phyloP scores from a whole-genome alignment of 768 basidiomycete genomes.

The Termitomyces heimii region DNA sequence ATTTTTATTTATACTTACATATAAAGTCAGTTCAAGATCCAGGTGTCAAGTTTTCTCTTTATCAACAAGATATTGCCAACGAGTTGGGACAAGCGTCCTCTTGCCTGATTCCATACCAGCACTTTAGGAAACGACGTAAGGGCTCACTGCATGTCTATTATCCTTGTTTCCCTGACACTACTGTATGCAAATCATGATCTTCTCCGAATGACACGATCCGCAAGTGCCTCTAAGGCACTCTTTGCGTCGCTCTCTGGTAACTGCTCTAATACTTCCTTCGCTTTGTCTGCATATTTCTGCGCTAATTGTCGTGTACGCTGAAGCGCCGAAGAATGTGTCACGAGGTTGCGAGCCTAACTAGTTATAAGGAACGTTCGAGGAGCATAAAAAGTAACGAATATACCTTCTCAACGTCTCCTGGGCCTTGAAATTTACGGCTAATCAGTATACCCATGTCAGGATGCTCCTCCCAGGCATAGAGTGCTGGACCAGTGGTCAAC shows the following conservation, averaged over 20 bases:
- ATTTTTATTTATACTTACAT: no score
- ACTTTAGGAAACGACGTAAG: not conserved
- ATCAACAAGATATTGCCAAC: no score
- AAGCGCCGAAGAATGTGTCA: slow-evolving; percentile 73
- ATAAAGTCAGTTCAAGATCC: no score
- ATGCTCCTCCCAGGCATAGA: slow-evolving; percentile 94
- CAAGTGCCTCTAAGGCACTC: slow-evolving; percentile 65
- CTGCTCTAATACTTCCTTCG: slow-evolving; percentile 59
- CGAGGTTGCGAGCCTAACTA: slow-evolving; percentile 65
- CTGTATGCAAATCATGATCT: slow-evolving; percentile 22
- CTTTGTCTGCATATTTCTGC: slow-evolving; percentile 69
- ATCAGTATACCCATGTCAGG: slow-evolving; percentile 87
- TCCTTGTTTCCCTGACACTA: not conserved
- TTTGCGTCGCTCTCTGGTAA: slow-evolving; percentile 86
- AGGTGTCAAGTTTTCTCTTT: no score
- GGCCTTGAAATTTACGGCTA: slow-evolving; percentile 68
- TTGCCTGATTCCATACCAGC: not conserved
- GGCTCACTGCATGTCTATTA: not conserved
- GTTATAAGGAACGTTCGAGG: slow-evolving; percentile 1
- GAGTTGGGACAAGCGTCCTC: no score
- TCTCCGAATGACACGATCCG: slow-evolving; percentile 65
- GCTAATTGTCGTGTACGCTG: slow-evolving; percentile 79
- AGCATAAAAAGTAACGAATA: slow-evolving; percentile 10
- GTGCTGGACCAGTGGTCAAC: slow-evolving; percentile 86
- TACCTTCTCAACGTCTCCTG: slow-evolving; percentile 86